These are phyloP conservation scores for Apiospora arundinis DNA, from an alignment of 2,329 filamentous ascomycete genomes.

Conservation along the genomic window DNA sequence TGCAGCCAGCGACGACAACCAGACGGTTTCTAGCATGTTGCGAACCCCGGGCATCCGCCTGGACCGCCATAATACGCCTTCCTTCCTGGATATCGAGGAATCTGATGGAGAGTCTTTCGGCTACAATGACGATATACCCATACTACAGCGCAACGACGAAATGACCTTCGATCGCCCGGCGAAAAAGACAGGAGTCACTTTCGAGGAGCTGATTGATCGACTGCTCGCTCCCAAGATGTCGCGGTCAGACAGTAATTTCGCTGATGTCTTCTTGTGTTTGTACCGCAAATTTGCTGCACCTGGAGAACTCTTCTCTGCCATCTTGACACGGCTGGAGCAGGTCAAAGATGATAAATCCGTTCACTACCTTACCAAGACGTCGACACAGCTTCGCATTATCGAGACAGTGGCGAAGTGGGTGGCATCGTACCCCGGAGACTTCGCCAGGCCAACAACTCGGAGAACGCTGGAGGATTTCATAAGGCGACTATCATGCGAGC, in stretches of 20 bases:
- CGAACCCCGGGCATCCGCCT: slow-evolving; percentile 59
- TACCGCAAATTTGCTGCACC: slow-evolving; percentile 95
- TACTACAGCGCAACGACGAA: slow-evolving; percentile 71
- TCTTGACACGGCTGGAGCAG: slow-evolving; percentile 77
- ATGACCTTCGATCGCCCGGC: slow-evolving; percentile 59
- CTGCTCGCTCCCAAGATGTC: slow-evolving; percentile 82
- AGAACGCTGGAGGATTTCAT: slow-evolving; percentile 79
- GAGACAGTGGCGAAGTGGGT: slow-evolving; percentile 90
- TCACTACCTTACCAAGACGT: slow-evolving; percentile 77
- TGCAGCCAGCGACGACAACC: slow-evolving; percentile 53
- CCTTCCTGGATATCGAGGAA: slow-evolving; percentile 73
- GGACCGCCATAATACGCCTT: slow-evolving; percentile 53
- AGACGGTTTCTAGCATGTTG: slow-evolving; percentile 56
- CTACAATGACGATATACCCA: slow-evolving; percentile 71
- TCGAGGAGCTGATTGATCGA: slow-evolving; percentile 84
- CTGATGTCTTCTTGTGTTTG: slow-evolving; percentile 85
- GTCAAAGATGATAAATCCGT: slow-evolving; percentile 70
- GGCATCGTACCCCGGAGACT: slow-evolving; percentile 88
- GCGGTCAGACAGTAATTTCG: slow-evolving; percentile 87
- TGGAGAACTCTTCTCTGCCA: slow-evolving; percentile 75
- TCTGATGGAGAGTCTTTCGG: slow-evolving; percentile 71
- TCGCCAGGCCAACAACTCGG: slow-evolving; percentile 78
- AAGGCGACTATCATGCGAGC: slow-evolving; percentile 72
- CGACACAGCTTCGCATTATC: slow-evolving; percentile 82
- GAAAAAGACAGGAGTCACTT: slow-evolving; percentile 60